Base-by-base conservation (phyloP, 495 filamentous ascomycete genomes). In the Cairneyella variabilis region DNA sequence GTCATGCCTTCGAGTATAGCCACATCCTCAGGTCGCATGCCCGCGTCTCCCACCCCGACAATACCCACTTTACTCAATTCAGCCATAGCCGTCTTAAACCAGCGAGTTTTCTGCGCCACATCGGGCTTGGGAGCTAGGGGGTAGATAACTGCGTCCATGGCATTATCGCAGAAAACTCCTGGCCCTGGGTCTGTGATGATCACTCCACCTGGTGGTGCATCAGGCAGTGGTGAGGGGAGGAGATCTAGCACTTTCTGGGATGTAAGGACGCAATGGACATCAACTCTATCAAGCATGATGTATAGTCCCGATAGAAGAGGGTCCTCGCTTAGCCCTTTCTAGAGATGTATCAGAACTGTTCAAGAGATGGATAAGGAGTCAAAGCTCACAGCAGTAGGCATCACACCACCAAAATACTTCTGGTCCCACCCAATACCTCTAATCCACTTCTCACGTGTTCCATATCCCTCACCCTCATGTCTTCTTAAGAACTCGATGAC, bases 151-250 rank as follows among this genome's bases (percentile, higher is more conserved):
- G 28, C 37, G 46, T 83, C 81, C 73, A 85, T 83, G 2, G 82
- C 80, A 62, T 85, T 85, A 60, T 86, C 83, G 58, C 83, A 86
- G 61, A 85, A 85, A 9, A 86, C 82, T n/a, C 83, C 83, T 59
- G 68, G 70, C 1, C 81, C 80, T 0, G 82, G 82, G 3, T 70
- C 60, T 14, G 70, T 68, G 9, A 80, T 63, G 16, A 85, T 71
- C 39, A 83, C 76, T 0, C 83, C 83, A 1, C 83, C 83, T 1
- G 80, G 77, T 11, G 82, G 60, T 40, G 76, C 65, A 40, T 55
- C 46, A 10, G 77, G 77, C 2, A 82, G 52, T 3, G 76, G 72
- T 4, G 61, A 54, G 0, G 79, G 73, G 1, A 85, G 71, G 1
- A 84, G 64, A 27, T 73, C 60, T 5, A 86, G 67, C 14, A 86